Evolutionary conservation across 1,284 basidiomycete species (phyloP), one percentile per base, ranked within the genome.

Genomic region (Ustilago sp.): DNA sequence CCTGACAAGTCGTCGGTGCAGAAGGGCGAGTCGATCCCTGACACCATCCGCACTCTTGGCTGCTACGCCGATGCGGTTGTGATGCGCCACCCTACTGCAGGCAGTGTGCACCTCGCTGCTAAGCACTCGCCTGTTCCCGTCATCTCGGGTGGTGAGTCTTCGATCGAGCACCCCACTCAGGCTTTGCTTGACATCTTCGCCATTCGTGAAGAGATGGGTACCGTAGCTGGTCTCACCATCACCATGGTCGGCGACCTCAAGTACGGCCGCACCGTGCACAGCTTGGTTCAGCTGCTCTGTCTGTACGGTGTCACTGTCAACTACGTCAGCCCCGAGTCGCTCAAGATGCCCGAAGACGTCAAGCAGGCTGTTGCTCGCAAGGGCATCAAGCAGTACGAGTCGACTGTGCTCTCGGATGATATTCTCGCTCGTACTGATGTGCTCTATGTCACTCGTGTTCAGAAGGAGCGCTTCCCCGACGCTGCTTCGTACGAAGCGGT

Each of bases 231-330:
- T 55, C 92, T 94, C 65, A 96, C 94, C 13, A 92, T 99, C 85
- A 99, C 97, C 11, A 88, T 88, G 87, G 75, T 99, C 9, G 97
- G 97, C 68, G 97, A 99, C 87, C 89, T 99, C 81, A 98, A 98
- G 90, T 97, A 99, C 85, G 97, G 97, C 45, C 91, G 97, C 67
- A 99, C 97, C 0, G 95, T 98, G 1, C 97, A 99, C 88, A 94
- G 93, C 80, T 90, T 99, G 59, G 96, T 98, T 81, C 93, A 93
- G 50, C 89, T 99, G 9, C 90, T 99, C 8, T 94, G 91, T 81
- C 90, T 96, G 55, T 92, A 92, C 50, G 88, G 88, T 65, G 94
- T 98, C 55, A 93, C 91, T 65, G 90, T 99, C 87, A 98, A 98
- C 90, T 97, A 98, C 84, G 95, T 99, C 67, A 91, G 96, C 12